These are phyloP conservation scores for Diutina sp. DNA, from an alignment of 1,139 yeast species.

Conservation along the genomic window DNA sequence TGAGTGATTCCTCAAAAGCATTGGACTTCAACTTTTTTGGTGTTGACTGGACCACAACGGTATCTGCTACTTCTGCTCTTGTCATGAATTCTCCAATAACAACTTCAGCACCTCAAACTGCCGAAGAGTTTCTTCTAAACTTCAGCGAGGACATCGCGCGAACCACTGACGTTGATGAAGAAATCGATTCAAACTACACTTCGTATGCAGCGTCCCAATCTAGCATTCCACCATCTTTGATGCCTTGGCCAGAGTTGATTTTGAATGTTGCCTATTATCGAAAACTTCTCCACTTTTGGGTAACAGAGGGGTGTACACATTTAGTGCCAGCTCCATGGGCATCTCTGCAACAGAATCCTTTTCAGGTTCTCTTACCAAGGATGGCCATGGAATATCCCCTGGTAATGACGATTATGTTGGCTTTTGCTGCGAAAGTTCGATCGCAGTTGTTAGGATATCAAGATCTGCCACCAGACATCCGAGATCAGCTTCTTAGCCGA, in stretches of 20 bases:
- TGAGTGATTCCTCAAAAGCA: neutral
- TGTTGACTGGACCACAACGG: neutral
- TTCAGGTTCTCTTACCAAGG: slow-evolving; percentile 49
- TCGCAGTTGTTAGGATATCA: slow-evolving; percentile 18
- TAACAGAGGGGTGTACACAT: slow-evolving; percentile 46
- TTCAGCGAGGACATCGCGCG: neutral
- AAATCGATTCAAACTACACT: neutral
- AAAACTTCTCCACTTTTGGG: slow-evolving; percentile 50
- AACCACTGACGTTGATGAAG: neutral
- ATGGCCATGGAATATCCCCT: slow-evolving; percentile 56
- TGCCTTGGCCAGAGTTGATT: slow-evolving; percentile 47
- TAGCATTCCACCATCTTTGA: slow-evolving; percentile 26
- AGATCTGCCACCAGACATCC: slow-evolving; percentile 17
- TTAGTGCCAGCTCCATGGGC: slow-evolving; percentile 60
- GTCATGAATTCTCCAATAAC: neutral
- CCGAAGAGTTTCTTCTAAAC: neutral
- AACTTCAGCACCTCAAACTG: neutral
- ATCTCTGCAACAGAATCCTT: slow-evolving; percentile 52
- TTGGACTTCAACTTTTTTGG: neutral
- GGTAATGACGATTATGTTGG: slow-evolving; percentile 46
- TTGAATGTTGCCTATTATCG: slow-evolving; percentile 46
- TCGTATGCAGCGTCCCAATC: neutral
- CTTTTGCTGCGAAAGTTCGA: slow-evolving; percentile 51
- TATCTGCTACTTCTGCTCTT: neutral
- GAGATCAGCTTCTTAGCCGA: slow-evolving; percentile 39